Evolutionary conservation across 192 early-diverging fungal genomes (phyloP).

Genomic region (Mortierella antarctica): DNA sequence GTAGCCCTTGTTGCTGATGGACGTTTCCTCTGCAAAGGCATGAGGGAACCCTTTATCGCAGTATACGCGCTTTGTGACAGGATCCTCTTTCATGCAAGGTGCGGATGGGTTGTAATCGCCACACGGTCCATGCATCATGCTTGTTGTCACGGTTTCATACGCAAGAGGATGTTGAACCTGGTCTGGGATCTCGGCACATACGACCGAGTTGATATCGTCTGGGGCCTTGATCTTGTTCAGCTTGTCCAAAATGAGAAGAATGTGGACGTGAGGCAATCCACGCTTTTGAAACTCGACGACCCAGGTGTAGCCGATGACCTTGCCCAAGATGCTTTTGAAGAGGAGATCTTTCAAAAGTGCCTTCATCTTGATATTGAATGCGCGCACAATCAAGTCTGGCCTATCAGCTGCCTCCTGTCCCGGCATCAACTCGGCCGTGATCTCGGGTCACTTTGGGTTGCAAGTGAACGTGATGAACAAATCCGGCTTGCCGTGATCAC

Average conservation of each 20-base stretch:
- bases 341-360: constrained; percentile 36
- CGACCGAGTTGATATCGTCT: constrained; percentile 23
- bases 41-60: constrained; percentile 50
- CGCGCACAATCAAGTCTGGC: constrained; percentile 31
- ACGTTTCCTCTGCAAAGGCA: not conserved
- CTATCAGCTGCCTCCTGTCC: constrained; percentile 7
- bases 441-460: constrained; percentile 24
- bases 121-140: constrained; percentile 53
- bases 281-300: constrained; percentile 57
- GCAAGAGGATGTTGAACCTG: not conserved
- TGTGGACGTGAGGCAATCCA: constrained; percentile 53
- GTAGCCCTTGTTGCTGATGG: constrained; percentile 29
- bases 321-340: constrained; percentile 7
- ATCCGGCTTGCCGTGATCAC: constrained; percentile 43
- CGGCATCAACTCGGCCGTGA: not conserved
- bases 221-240: constrained; percentile 16
- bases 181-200: constrained; percentile 47
- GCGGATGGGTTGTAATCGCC: constrained; percentile 5
- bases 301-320: constrained; percentile 31
- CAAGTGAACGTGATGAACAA: constrained; percentile 55
- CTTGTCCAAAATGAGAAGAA: constrained; percentile 40
- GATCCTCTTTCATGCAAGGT: constrained; percentile 27
- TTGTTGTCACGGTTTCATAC: constrained; percentile 24
- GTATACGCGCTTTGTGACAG: not conserved
- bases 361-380: constrained; percentile 35